Evolutionary conservation across 2,329 filamentous ascomycete genomes (phyloP), one percentile per base, ranked within the genome.

Genomic region (Malbranchea zuffiana): DNA sequence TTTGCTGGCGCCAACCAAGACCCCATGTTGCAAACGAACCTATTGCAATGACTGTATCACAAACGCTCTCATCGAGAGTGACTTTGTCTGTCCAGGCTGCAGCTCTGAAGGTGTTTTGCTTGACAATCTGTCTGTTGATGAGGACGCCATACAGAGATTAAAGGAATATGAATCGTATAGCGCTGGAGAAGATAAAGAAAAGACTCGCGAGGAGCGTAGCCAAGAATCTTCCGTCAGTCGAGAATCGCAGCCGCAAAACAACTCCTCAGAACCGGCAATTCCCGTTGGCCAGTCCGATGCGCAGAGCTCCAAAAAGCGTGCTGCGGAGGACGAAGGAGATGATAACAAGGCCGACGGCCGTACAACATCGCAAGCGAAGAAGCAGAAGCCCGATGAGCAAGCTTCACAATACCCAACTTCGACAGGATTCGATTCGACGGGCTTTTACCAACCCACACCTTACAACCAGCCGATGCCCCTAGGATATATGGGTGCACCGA

Each of bases 11-110:
- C 88, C 90, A 74, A 90, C 92, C 73, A 93, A 94, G 75, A 96
- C 90, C 57, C 88, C 90, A 49, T 98, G 90, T 75, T 98, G 90
- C 72, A 76, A 82, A 67, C 92, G 82, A 74, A 95, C 87, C 58
- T 98, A 93, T 72, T 98, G 90, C 74, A 90, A 90, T 75, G 86
- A 95, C 61, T 98, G 90, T 80, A 95, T 98, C 66, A 92, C 90
- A 61, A 94, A 94, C 75, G 84, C 87, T 65, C 79, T 98, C 64
- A 88, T 95, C 66, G 87, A 96, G 70, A 90, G 82, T 74, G 90
- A 98, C 72, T 86, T 98, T 65, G 72, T 87, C 62, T 98, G 90
- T 63, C 90, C 90, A 47, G 80, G 79, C 50, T 98, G 90, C 69
- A 77, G 83, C 63, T 82, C 80, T 45, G 86, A 94, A 58, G 84